phyloP scores from a whole-genome alignment of 768 basidiomycete species.

The Hygrophorus pudorinus region DNA sequence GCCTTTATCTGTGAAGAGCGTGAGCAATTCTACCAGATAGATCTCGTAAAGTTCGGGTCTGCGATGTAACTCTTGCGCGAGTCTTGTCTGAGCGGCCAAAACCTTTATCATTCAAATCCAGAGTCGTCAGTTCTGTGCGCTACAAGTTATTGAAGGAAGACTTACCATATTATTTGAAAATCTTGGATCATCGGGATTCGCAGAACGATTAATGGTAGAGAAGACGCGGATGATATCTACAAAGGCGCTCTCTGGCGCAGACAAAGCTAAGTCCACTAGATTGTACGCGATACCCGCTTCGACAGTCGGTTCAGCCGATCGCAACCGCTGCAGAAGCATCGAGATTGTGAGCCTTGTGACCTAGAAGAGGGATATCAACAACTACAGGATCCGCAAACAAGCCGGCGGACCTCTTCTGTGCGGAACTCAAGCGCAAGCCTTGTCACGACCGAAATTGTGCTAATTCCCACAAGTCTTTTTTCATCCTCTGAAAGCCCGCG shows the following conservation, averaged over 20 bases:
- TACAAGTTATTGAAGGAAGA: not conserved
- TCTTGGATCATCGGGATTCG: slow-evolving; percentile 82
- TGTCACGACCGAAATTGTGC: slow-evolving; percentile 87
- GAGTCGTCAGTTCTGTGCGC: not conserved
- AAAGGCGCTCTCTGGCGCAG: slow-evolving; percentile 68
- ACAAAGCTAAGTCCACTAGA: slow-evolving; percentile 80
- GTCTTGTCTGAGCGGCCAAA: slow-evolving; percentile 81
- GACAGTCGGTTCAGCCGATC: slow-evolving; percentile 76
- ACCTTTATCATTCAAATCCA: slow-evolving; percentile 35
- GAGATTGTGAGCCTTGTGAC: slow-evolving; percentile 83
- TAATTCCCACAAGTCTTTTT: slow-evolving; percentile 74
- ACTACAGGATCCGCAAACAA: not conserved
- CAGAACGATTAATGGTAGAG: slow-evolving; percentile 73
- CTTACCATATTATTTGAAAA: slow-evolving; percentile 83
- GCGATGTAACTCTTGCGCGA: slow-evolving; percentile 68
- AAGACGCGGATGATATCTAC: slow-evolving; percentile 78
- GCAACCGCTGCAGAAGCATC: slow-evolving; percentile 83
- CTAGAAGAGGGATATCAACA: slow-evolving; percentile 23
- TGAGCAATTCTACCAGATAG: slow-evolving; percentile 78
- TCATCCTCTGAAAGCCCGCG: slow-evolving; percentile 74
- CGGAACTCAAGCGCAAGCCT: slow-evolving; percentile 80
- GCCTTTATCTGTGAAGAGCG: slow-evolving; percentile 85
- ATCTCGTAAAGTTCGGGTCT: slow-evolving; percentile 69
- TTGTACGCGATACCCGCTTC: slow-evolving; percentile 91
- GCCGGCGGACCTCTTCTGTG: slow-evolving; percentile 60